A percentile compares a stretch with the other conserved stretches of the same genome.
Evolutionary conservation across 176 grass and related monocot species (phyloP).

Genomic region (Eremochloa ophiuroides): DNA sequence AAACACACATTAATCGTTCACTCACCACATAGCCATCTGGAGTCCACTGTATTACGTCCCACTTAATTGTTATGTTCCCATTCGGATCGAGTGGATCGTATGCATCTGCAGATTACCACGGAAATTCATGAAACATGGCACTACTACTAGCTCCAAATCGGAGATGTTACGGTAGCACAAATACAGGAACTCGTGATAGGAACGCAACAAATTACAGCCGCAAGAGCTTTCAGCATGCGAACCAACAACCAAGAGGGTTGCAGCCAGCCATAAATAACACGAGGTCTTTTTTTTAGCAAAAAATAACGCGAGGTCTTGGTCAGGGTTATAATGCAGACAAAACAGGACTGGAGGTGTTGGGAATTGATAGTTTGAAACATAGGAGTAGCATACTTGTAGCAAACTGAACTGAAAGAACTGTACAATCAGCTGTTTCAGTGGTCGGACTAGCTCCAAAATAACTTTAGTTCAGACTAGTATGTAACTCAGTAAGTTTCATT

Average conservation of each 20-base stretch:
- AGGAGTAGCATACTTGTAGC: not conserved
- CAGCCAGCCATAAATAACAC: too few species aligned
- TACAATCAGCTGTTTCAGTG: not conserved
- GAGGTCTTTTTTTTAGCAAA: too few species aligned
- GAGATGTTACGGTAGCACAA: not conserved
- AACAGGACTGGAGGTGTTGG: not conserved
- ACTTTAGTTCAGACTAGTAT: not conserved
- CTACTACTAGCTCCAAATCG: not conserved
- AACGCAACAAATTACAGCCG: not conserved
- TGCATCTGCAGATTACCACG: constrained; percentile 47
- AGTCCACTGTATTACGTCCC: constrained; percentile 80
- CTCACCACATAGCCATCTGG: constrained; percentile 77
- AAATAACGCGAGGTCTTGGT: too few species aligned
- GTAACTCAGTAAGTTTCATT: not conserved
- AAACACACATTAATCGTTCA: not conserved
- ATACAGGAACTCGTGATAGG: not conserved
- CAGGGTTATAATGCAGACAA: not conserved
- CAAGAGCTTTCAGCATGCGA: not conserved
- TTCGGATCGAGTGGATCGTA: constrained; percentile 77
- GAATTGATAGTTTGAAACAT: not conserved
- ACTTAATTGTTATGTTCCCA: constrained; percentile 88
- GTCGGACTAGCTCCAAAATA: not conserved
- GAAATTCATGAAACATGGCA: constrained; percentile 8
- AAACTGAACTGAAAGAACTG: not conserved
- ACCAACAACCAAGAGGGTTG: not conserved